phyloP scores from a whole-genome alignment of 2,329 filamentous ascomycete species.

The Zymoseptoria ardabiliae region DNA sequence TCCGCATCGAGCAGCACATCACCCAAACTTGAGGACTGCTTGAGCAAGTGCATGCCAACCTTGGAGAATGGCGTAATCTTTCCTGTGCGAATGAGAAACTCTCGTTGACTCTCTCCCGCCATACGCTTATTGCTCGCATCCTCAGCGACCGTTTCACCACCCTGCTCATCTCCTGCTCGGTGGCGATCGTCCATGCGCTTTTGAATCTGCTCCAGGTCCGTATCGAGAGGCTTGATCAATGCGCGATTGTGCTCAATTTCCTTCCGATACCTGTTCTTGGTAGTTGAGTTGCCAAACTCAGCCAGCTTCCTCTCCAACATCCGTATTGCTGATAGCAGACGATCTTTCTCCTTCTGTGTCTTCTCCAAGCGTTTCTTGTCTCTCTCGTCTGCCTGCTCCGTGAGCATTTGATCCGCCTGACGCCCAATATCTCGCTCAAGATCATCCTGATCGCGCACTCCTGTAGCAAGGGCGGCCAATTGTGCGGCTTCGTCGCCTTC shows the following conservation, averaged over 20 bases:
- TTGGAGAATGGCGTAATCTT: constrained; percentile 96
- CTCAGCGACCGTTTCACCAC: constrained; percentile 34
- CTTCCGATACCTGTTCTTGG: constrained; percentile 52
- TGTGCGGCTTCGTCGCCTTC: constrained; percentile 33
- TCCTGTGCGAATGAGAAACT: constrained; percentile 88
- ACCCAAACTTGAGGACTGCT: constrained; percentile 61
- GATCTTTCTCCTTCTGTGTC: constrained; percentile 45
- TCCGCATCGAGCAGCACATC: constrained; percentile 77
- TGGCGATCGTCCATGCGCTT: constrained; percentile 71
- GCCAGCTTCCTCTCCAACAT: constrained; percentile 51
- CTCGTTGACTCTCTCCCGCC: constrained; percentile 74
- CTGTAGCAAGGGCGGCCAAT: constrained; percentile 31
- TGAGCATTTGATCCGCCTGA: constrained; percentile 54
- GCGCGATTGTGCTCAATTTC: constrained; percentile 61
- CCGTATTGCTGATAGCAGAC: constrained; percentile 58
- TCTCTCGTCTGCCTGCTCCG: constrained; percentile 56
- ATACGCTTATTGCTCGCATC: constrained; percentile 52
- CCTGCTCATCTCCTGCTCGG: constrained; percentile 43
- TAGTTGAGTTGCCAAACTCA: constrained; percentile 47
- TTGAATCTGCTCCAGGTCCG: constrained; percentile 73
- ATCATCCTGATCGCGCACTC: constrained; percentile 77
- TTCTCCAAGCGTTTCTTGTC: constrained; percentile 58
- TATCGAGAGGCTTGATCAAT: constrained; percentile 57
- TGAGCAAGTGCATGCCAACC: constrained; percentile 58
- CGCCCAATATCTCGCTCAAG: constrained; percentile 76